Percentiles rank a stretch among this genome's conserved stretches.
Evolutionary conservation across 371 early-diverging fungal genomes (phyloP).

Genomic region (Catenaria anguillulae): DNA sequence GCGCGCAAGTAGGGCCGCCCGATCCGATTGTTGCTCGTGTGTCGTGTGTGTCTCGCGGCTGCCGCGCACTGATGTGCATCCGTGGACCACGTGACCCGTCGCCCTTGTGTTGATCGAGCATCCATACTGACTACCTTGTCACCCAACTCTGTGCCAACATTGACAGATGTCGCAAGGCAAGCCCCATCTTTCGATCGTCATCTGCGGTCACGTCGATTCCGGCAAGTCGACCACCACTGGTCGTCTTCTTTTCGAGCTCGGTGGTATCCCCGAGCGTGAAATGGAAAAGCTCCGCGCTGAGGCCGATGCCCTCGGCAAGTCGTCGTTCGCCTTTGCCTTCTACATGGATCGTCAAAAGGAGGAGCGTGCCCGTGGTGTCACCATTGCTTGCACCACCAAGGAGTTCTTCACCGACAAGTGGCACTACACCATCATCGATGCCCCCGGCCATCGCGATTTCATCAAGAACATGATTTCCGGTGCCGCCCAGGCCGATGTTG

Average conservation of each 20-base stretch:
- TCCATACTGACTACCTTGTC: too few species aligned
- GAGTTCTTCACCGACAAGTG: constrained; percentile 1
- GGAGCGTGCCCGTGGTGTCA: constrained; percentile 11
- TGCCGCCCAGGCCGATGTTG: constrained; percentile 82
- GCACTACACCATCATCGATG: constrained; percentile 75
- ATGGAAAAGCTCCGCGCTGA: constrained; percentile 99
- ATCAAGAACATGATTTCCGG: constrained; percentile 99
- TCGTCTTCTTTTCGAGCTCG: constrained; percentile 98
- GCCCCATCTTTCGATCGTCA: constrained; percentile 90
- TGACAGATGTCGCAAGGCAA: constrained; percentile 52
- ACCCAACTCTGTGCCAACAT: too few species aligned
- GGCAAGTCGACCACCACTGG: constrained; percentile 90
- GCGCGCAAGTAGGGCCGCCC: too few species aligned
- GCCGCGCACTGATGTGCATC: too few species aligned
- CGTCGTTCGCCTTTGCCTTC: constrained; percentile 90
- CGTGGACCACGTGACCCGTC: too few species aligned
- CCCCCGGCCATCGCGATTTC: constrained; percentile 99
- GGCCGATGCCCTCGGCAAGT: constrained; percentile 95
- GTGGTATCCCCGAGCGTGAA: constrained; percentile 96
- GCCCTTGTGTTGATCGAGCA: too few species aligned
- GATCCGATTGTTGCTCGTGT: too few species aligned
- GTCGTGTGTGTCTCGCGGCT: too few species aligned
- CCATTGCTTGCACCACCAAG: constrained; percentile 6
- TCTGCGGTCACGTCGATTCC: constrained; percentile 99
- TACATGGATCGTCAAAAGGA: constrained; percentile 12